Percentiles rank a stretch among this genome's conserved stretches.
Evolutionary conservation across 1,139 yeast species (phyloP).

Genomic region (Yamadazyma sp.): DNA sequence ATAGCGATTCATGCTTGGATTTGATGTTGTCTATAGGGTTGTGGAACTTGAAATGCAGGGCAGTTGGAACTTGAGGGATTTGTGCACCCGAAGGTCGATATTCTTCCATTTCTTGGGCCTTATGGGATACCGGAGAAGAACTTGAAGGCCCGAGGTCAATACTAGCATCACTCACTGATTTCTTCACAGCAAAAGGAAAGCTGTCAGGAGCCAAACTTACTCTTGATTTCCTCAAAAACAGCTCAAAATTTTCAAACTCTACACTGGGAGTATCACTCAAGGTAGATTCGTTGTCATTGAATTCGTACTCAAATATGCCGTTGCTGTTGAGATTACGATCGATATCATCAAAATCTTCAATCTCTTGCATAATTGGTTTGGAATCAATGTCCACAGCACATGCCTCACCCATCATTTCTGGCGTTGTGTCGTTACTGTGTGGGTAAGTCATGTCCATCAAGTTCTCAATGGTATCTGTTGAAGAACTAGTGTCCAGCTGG

Average conservation of each 20-base stretch:
- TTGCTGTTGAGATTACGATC: neutral
- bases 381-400: slow-evolving; percentile 6
- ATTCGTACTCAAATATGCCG: slow-evolving; percentile 6
- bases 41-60: slow-evolving; percentile 26
- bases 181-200: slow-evolving; percentile 31
- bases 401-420: slow-evolving; percentile 8
- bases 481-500: slow-evolving; percentile 1
- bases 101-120: neutral
- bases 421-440: slow-evolving; percentile 13
- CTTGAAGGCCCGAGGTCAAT: slow-evolving; percentile 4
- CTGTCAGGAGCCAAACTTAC: slow-evolving; percentile 28
- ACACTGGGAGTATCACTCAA: slow-evolving; percentile 11
- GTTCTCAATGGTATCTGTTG: slow-evolving; percentile 8
- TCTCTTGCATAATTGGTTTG: slow-evolving; percentile 4
- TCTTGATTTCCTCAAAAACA: slow-evolving; percentile 36
- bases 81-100: neutral
- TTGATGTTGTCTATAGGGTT: slow-evolving; percentile 38
- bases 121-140: neutral
- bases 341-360: neutral
- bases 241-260: slow-evolving; percentile 30
- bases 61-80: slow-evolving; percentile 3
- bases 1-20: slow-evolving; percentile 19
- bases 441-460: slow-evolving; percentile 11
- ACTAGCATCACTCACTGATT: slow-evolving; percentile 20
- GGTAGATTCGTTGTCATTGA: slow-evolving; percentile 16